Evolutionary conservation across 331 rosid genomes (phyloP), one percentile per base, ranked within the genome.

Genomic region (Acacia pycnantha): DNA sequence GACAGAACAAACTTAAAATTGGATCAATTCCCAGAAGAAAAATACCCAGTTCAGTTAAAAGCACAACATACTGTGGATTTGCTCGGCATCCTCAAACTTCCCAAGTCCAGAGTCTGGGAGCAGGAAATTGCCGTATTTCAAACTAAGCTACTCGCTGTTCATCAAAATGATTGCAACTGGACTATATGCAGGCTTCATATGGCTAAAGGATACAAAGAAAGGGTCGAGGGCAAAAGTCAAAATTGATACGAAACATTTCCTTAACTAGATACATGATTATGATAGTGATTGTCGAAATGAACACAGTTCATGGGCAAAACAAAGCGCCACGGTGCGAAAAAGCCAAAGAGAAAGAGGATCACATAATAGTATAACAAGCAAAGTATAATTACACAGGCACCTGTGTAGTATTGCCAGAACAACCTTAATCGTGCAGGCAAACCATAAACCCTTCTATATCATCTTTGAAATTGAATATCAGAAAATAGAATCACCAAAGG

Each of bases 341-440:
- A 59, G 33, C 16, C 43, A 6, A 37, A 37, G 9, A 37, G 41
- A 65, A 14, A 65, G 70, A 0, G 22, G 51, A 69, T 40, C 51
- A 21, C 74, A 69, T 69, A 41, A 41, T 5, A 11, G 5, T 70
- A 43, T 29, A 73, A 27, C 6, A 70, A 15, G 37, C 37, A 70
- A 8, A 70, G 40, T 70, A 46, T 24, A 44, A 70, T 43, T 9
- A 37, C 33, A 70, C 12, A 19, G 26, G 33, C 53, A 5, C 5
- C 9, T 19, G 48, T 35, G 41, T 10, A 8, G 72, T 18, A 66
- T 37, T 27, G 26, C 73, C 33, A 41, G 74, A 70, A 43, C 66
- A 82, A 70, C 79, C 79, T 80, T 86, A 86, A 70, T 61, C 22
- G 16, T 44, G 54, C 13, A 44, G 53, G n/a, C 5, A 44, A 6